A percentile compares a stretch with the other conserved stretches of the same genome.
Evolutionary conservation across 2,329 filamentous ascomycete species (phyloP).

Genomic region (Penicillium griseofulvum): DNA sequence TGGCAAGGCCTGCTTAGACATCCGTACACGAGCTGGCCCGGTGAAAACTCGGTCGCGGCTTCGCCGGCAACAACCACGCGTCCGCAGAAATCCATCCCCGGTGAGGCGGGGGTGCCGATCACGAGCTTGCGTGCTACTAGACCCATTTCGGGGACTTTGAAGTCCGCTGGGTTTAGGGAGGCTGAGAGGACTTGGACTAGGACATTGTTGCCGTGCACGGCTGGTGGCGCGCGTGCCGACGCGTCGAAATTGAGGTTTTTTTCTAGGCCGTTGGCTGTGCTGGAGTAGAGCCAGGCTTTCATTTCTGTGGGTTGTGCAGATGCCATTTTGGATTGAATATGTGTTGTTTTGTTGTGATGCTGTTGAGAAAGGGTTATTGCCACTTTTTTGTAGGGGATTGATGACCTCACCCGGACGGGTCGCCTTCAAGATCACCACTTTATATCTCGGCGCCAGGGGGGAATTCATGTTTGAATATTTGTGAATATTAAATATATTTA

Average conservation of each 20-base stretch:
- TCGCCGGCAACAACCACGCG: constrained; percentile 36
- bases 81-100: constrained; percentile 50
- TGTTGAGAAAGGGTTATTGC: not conserved
- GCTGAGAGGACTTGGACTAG: constrained; percentile 54
- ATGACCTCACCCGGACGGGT: constrained; percentile 4
- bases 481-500: not conserved
- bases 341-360: not conserved
- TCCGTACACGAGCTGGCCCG: constrained; percentile 50
- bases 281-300: constrained; percentile 58
- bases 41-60: constrained; percentile 27
- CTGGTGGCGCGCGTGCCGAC: constrained; percentile 41
- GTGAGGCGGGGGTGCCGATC: constrained; percentile 40
- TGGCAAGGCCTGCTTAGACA: constrained; percentile 25
- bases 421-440: not conserved
- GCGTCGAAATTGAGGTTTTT: constrained; percentile 52
- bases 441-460: not conserved
- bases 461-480: not conserved
- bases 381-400: not conserved
- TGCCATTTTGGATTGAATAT: not conserved
- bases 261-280: constrained; percentile 49
- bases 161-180: constrained; percentile 60
- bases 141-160: constrained; percentile 57
- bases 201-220: constrained; percentile 44
- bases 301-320: constrained; percentile 41
- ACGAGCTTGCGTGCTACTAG: constrained; percentile 40